Base-by-base conservation (phyloP, 2,329 filamentous ascomycete species). In the Myrmaecium sp. region DNA sequence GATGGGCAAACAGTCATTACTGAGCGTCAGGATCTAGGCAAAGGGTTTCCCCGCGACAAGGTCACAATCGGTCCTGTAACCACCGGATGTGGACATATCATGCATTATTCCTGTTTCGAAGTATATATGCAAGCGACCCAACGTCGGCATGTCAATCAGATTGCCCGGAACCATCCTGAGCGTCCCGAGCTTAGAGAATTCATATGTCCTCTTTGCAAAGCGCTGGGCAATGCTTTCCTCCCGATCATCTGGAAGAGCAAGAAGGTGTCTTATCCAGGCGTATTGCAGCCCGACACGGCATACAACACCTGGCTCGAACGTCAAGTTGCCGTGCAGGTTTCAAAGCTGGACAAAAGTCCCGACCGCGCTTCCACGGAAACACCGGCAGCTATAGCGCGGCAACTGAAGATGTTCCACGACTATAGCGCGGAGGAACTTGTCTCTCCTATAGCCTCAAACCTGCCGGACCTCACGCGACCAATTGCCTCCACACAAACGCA, bases 41-140 rank as follows among this genome's bases (percentile, higher is more conserved):
- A 84, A 51, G 89, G 89, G 0, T 98, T 92, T 43, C 76, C 81
- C 3, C 62, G 72, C 5, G 60, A 65, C 6, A 62, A 71, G 21
- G 71, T 71, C 17, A 62, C 66, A 15, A 61, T 68, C 11, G 89
- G 84, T 0, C 79, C 86, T 1, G 76, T 95, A 2, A 80, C 84
- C 7, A 80, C 79, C 18, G 82, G 86, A 6, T 98, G 89, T 51
- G 89, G 89, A 3, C 89, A 98, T 49, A 91, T 98, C 43, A 98
- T 98, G 89, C 89, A 98, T 50, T 95, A 80, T 48, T 73, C 69
- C 38, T 98, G 89, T 54, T 98, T 98, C 46, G 83, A 94, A 42
- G 69, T 78, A 21, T 98, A 95, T 44, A 77, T 81, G 36, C 70
- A 79, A 23, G 82, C 86, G 4, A 92, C 82, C 1, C 64, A 74